Base-by-base conservation (phyloP, 805 yeast genomes). In the Isabelozyma gotoi region DNA sequence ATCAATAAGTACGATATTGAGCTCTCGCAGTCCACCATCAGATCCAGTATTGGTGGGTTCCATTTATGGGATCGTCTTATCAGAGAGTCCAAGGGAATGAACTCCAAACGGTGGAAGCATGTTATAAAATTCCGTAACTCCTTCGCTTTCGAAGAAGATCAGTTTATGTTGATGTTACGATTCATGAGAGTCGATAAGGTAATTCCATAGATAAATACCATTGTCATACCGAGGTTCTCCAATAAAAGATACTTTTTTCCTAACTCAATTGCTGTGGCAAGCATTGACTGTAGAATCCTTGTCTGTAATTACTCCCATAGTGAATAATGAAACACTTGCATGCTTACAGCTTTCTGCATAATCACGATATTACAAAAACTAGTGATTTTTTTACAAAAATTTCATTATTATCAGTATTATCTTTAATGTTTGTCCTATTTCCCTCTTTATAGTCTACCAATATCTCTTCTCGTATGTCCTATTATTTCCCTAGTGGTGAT, bases 31-130 rank as follows among this genome's bases (percentile, higher is more conserved):
- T 29, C 45, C 12, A 40, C 39, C 18, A 47, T 62, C 14, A 41
- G 52, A 33, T 49, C 54, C 10, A 47, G 51, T n/a, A 51, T 69
- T 15, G 75, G 75, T 5, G 75, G 75, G 1, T 55, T 50, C 40
- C 69, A 68, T 48, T 59, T 69, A 36, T 69, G 75, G 75, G 73
- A 68, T 50, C 58, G 65, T 18, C 52, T 69, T 36, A 56, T 57
- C 35, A 59, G 67, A 40, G 62, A 61, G 38, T 46, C 54, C 21
- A 50, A 57, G n/a, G 44, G 58, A 5, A 67, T 69, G 51, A 68
- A 67, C 44, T 54, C 67, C 39, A 68, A 68, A 44, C 56, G 75
- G 41, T 70, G 75, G 75, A 70, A 70, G 46, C 74, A 68, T 42
- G 56, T 70, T 14, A 61, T 62, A 36, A 68, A 67, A 44, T 67